Percentiles rank a stretch among this genome's conserved stretches.
These are phyloP conservation scores for Tieghemostelium lacteum DNA, from an alignment of 78 protist species.

Conservation along the genomic window DNA sequence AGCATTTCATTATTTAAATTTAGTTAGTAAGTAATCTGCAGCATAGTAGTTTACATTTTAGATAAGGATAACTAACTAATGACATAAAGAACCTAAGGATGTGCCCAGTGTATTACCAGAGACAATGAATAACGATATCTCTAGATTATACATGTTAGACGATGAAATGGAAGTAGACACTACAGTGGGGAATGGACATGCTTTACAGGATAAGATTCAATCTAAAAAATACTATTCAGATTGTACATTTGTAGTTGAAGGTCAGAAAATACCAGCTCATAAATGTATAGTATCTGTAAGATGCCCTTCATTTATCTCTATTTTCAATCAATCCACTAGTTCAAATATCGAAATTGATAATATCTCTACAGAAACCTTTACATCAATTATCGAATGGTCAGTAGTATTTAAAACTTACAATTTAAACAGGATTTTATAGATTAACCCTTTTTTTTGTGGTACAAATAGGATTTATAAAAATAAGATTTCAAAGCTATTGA, in stretches of 20 bases:
- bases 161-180: not conserved
- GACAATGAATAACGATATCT: conserved; percentile 4
- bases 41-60: no score
- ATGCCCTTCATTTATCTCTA: conserved; percentile 10
- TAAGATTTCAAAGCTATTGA: not conserved
- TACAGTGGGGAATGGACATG: not conserved
- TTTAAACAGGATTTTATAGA: not conserved
- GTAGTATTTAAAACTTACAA: not conserved
- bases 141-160: not conserved
- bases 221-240: conserved; percentile 32
- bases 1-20: not conserved
- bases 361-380: conserved; percentile 10
- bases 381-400: conserved; percentile 40
- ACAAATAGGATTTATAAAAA: conserved; percentile 39
- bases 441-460: not conserved
- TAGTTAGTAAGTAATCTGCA: not conserved
- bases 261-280: conserved; percentile 38
- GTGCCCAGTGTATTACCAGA: not conserved
- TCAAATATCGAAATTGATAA: conserved; percentile 41
- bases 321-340: not conserved
- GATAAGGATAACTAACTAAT: not conserved
- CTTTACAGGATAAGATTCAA: not conserved
- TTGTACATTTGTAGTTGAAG: conserved; percentile 24
- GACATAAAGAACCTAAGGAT: not conserved
- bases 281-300: conserved; percentile 32